Percentiles rank a stretch among this genome's conserved stretches.
Evolutionary conservation across 495 filamentous ascomycete genomes (phyloP).

Genomic region (Hypoxylon rickii): DNA sequence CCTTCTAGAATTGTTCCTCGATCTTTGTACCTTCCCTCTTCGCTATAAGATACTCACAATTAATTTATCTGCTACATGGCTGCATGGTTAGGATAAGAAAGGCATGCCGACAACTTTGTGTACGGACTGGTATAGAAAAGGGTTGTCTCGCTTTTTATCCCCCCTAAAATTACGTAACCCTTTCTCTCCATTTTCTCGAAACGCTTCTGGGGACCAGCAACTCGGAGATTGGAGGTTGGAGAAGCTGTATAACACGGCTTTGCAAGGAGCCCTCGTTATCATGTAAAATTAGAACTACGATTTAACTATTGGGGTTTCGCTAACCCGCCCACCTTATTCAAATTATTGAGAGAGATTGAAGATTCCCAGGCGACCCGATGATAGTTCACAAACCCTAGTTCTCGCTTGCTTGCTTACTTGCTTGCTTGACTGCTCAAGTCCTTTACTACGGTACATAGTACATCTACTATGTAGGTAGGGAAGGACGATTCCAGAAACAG

Average conservation of each 20-base stretch:
- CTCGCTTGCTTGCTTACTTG: slow-evolving; percentile 12
- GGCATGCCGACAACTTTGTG: slow-evolving; percentile 18
- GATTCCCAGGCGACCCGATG: too few relatives aligned
- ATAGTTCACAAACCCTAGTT: too few relatives aligned
- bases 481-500: too few relatives aligned
- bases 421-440: too few relatives aligned
- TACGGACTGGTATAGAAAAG: too few relatives aligned
- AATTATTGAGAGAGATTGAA: too few relatives aligned
- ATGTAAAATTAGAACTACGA: slow-evolving; percentile 8
- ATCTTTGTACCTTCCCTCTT: not conserved
- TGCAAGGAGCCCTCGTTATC: slow-evolving; percentile 1
- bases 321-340: too few relatives aligned
- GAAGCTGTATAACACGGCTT: slow-evolving; percentile 1
- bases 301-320: slow-evolving; percentile 1
- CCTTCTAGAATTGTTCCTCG: slow-evolving; percentile 34
- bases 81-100: slow-evolving; percentile 21
- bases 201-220: not conserved
- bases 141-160: slow-evolving; percentile 15
- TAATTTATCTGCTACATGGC: slow-evolving; percentile 33
- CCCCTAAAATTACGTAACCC: not conserved
- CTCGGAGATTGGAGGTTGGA: slow-evolving; percentile 11
- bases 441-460: too few relatives aligned
- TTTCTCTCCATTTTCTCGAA: not conserved
- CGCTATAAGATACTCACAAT: slow-evolving; percentile 11
- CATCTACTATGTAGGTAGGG: too few relatives aligned